Base-by-base conservation (phyloP, 2,329 filamentous ascomycete genomes). In the Colletotrichum chrysophilum region DNA sequence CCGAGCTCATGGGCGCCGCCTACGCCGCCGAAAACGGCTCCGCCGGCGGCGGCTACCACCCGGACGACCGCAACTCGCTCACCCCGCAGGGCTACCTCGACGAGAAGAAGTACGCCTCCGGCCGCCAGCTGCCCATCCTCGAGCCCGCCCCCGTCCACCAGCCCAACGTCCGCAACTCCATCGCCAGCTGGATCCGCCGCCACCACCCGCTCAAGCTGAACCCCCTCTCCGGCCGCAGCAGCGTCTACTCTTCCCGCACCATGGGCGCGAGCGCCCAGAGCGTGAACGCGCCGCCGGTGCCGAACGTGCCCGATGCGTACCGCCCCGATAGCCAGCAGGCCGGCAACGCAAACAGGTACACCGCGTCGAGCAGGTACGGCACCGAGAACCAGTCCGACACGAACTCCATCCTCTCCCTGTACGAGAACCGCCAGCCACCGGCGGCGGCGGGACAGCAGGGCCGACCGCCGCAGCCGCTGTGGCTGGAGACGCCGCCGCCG, bases 101-200 rank as follows among this genome's bases (percentile, higher is more conserved):
- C 66, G 79, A 79, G 70, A 79, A 79, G 71, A 52, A 16, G 21
- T 66, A 72, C 32, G 75, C 71, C 64, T 68, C 72, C 4, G 12
- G 38, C n/a, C 67, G 73, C 30, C 75, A 75, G 48, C 72, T 77
- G n/a, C 71, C 71, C n/a, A 74, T 77, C 34, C 66, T 76, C 38
- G 73, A 74, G 55, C 72, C 75, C 10, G 67, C 64, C 8, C 75
- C 71, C 21, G 70, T 67, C 62, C 34, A 62, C 60, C 74, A 80
- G 70, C 78, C 78, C 52, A 56, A 76, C 34, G 62, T 80, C 38
- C 72, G 79, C 21, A 67, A 55, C 55, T 80, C 79, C 18, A 77
- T 80, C 62, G 79, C 79, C n/a, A 80, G 79, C 76, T 80, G 79
- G 79, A 74, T 80, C 30, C 70, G 79, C 12, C 77, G 78, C n/a